Percentiles rank a stretch among this genome's conserved stretches.
Conservation (phyloP, 441 rosid genomes). For the Theobroma grandiflorum region DNA sequence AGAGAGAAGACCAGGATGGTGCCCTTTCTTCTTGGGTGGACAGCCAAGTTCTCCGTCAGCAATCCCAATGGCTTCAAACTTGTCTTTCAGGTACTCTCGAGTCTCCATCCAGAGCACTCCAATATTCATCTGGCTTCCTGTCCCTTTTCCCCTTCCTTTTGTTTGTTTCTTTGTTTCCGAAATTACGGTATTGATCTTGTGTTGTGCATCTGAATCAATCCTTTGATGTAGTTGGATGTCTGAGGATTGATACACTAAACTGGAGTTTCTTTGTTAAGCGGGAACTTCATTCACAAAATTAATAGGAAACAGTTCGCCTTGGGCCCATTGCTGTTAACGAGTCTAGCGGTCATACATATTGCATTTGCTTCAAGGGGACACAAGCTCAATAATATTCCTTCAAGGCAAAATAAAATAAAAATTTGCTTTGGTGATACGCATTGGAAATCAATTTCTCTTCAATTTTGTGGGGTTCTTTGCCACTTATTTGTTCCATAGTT, state of each 20-base stretch:
- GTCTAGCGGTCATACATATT: neutral
- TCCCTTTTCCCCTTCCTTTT: neutral
- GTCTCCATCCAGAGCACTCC: no score
- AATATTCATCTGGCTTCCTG: neutral
- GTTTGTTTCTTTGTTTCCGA: neutral
- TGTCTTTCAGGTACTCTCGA: conserved; percentile 46
- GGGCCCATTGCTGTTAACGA: conserved; percentile 3
- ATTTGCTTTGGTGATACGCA: conserved; percentile 4
- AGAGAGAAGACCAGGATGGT: conserved; percentile 7
- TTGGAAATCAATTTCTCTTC: conserved; percentile 1
- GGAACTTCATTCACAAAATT: neutral
- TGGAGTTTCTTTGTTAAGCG: neutral
- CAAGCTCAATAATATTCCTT: conserved; percentile 21
- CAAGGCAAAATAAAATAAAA: conserved; percentile 15
- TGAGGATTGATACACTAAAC: neutral
- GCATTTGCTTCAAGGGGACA: conserved; percentile 13
- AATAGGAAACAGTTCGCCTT: neutral
- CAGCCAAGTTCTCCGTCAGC: conserved; percentile 44
- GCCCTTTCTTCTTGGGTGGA: conserved; percentile 50
- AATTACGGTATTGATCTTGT: neutral
- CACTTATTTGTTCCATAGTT: neutral
- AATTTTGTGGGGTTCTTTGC: conserved; percentile 5
- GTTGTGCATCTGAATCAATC: neutral
- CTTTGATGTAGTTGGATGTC: neutral
- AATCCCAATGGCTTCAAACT: conserved; percentile 57